Evolutionary conservation across 768 basidiomycete genomes (phyloP).

Genomic region (Crucibulum laeve): DNA sequence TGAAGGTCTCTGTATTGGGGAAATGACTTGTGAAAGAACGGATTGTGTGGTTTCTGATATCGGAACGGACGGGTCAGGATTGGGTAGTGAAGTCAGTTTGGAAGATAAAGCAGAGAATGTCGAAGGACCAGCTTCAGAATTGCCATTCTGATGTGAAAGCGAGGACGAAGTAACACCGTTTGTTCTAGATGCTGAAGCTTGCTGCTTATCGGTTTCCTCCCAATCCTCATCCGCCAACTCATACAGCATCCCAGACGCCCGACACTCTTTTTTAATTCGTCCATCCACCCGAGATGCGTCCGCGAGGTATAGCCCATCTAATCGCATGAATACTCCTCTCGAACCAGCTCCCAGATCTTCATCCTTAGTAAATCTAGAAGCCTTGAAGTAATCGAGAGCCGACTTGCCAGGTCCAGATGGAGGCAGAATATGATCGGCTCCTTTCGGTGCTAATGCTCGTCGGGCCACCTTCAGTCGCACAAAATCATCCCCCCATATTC

Average conservation of each 20-base stretch:
- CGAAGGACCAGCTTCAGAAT: too few species aligned
- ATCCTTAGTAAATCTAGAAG: constrained; percentile 14
- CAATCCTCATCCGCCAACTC: constrained; percentile 77
- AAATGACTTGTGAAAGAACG: not conserved
- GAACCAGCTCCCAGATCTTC: constrained; percentile 46
- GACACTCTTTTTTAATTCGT: constrained; percentile 48
- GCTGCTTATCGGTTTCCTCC: constrained; percentile 22
- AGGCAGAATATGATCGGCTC: constrained; percentile 52
- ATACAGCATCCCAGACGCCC: constrained; percentile 71
- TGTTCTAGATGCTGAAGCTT: not conserved
- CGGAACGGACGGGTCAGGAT: constrained; percentile 16
- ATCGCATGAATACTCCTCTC: constrained; percentile 67
- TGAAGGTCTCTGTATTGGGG: not conserved
- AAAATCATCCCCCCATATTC: constrained; percentile 85
- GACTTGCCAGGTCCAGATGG: constrained; percentile 56
- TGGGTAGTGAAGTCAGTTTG: constrained; percentile 23
- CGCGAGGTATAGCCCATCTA: constrained; percentile 62
- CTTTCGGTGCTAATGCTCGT: constrained; percentile 60
- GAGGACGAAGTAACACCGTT: not conserved
- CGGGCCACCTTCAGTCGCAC: constrained; percentile 73
- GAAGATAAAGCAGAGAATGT: constrained; percentile 28
- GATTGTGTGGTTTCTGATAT: not conserved
- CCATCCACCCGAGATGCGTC: constrained; percentile 44
- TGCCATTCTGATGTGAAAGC: constrained; percentile 5
- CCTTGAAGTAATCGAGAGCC: constrained; percentile 18